Evolutionary conservation across 2,329 filamentous ascomycete genomes (phyloP).

Genomic region (Periconia macrospinosa): DNA sequence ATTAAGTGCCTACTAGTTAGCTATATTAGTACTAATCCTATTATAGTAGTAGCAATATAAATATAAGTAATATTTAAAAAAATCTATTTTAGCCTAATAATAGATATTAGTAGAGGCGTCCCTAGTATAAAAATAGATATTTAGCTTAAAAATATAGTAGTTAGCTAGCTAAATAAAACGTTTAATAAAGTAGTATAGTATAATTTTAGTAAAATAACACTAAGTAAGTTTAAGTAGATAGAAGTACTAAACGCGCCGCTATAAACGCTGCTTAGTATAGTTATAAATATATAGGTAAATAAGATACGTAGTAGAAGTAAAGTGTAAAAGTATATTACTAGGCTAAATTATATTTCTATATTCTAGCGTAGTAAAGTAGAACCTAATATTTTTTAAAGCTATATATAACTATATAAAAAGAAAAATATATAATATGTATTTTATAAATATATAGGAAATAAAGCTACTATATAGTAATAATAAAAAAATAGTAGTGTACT

Average conservation of each 20-base stretch:
- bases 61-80: slow-evolving; percentile 29
- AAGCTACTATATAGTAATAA: neutral
- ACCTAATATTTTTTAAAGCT: slow-evolving; percentile 13
- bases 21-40: slow-evolving; percentile 29
- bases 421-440: slow-evolving; percentile 4
- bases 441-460: slow-evolving; percentile 1
- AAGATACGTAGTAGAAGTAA: neutral
- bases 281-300: slow-evolving; percentile 4
- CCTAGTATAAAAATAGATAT: too few relatives aligned
- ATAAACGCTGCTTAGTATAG: slow-evolving; percentile 5
- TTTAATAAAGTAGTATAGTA: slow-evolving; percentile 13
- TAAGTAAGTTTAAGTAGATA: slow-evolving; percentile 1
- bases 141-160: slow-evolving; percentile 11
- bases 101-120: too few relatives aligned
- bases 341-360: slow-evolving; percentile 3
- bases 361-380: slow-evolving; percentile 8
- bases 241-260: neutral
- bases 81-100: slow-evolving; percentile 29
- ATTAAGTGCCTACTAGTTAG: slow-evolving; percentile 20
- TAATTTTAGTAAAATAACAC: neutral
- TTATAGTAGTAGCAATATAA: slow-evolving; percentile 28
- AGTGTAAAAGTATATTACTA: slow-evolving; percentile 1
- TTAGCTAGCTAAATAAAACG: slow-evolving; percentile 4
- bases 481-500: slow-evolving; percentile 4
- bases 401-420: slow-evolving; percentile 10